phyloP scores from a whole-genome alignment of 345 rosid species.

The Linum lewisii region DNA sequence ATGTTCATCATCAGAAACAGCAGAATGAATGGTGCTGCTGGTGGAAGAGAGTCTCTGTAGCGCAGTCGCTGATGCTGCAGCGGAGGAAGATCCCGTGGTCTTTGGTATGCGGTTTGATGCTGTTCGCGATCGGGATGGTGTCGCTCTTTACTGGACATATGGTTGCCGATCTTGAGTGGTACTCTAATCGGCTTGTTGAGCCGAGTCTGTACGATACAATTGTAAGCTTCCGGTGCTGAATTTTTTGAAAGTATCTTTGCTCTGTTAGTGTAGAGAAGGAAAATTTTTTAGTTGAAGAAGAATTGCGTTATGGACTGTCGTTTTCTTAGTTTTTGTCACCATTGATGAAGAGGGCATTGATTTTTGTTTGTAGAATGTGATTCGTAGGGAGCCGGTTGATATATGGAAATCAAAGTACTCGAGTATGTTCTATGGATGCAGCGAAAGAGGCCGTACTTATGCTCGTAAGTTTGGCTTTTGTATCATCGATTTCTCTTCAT shows the following conservation, averaged over 20 bases:
- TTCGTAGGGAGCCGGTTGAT: constrained; percentile 50
- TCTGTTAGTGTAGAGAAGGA: background rate
- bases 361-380: constrained; percentile 38
- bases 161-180: constrained; percentile 94
- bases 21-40: background rate
- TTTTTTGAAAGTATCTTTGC: background rate
- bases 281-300: background rate
- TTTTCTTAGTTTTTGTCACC: background rate
- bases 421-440: constrained; percentile 64
- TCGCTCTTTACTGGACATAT: constrained; percentile 92
- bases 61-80: constrained; percentile 3
- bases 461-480: constrained; percentile 37
- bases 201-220: constrained; percentile 40
- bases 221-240: constrained; percentile 25
- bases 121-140: constrained; percentile 75
- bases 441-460: constrained; percentile 59
- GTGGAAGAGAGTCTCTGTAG: background rate
- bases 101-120: constrained; percentile 73
- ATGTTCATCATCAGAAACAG: constrained; percentile 2
- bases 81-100: constrained; percentile 29
- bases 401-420: constrained; percentile 81
- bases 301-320: background rate
- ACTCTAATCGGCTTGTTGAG: constrained; percentile 66
- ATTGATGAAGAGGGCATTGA: background rate
- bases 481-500: background rate